These are phyloP conservation scores for Dipodascus geniculatus DNA, from an alignment of 805 yeast species.

Conservation along the genomic window DNA sequence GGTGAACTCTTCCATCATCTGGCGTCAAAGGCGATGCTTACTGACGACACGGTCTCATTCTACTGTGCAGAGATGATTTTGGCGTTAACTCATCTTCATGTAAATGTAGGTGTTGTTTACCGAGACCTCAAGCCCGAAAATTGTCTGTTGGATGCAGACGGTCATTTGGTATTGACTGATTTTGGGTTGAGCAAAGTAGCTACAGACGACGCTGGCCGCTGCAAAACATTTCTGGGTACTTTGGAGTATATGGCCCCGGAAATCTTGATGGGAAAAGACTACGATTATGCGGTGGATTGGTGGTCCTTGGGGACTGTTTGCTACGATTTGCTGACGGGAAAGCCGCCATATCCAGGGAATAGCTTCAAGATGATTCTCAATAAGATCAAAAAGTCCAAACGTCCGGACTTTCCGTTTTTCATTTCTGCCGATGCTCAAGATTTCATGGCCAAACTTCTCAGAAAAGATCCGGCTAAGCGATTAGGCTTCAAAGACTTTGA, in stretches of 20 bases:
- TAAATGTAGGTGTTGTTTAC: constrained; percentile 64
- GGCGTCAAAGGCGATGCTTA: constrained; percentile 34
- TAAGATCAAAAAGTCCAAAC: constrained; percentile 56
- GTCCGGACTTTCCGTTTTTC: constrained; percentile 60
- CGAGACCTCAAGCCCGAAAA: constrained; percentile 87
- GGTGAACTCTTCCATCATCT: constrained; percentile 71
- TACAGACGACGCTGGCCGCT: constrained; percentile 28
- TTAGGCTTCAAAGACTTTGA: constrained; percentile 45
- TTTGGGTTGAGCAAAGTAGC: constrained; percentile 57
- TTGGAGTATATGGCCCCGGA: constrained; percentile 90
- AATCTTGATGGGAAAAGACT: constrained; percentile 62
- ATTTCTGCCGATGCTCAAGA: constrained; percentile 74
- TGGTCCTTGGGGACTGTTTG: constrained; percentile 83
- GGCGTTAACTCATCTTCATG: constrained; percentile 65
- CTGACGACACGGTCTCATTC: constrained; percentile 60
- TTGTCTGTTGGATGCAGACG: constrained; percentile 63
- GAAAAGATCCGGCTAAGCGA: constrained; percentile 60
- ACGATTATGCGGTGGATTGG: constrained; percentile 78
- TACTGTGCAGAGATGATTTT: constrained; percentile 73
- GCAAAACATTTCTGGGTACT: constrained; percentile 58
- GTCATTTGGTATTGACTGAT: constrained; percentile 75
- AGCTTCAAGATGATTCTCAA: constrained; percentile 66
- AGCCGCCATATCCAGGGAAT: constrained; percentile 82
- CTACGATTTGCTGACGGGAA: constrained; percentile 70
- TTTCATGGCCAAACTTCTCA: constrained; percentile 48